Conservation (phyloP, 257 asterid species). For the Solanum commersonii region DNA sequence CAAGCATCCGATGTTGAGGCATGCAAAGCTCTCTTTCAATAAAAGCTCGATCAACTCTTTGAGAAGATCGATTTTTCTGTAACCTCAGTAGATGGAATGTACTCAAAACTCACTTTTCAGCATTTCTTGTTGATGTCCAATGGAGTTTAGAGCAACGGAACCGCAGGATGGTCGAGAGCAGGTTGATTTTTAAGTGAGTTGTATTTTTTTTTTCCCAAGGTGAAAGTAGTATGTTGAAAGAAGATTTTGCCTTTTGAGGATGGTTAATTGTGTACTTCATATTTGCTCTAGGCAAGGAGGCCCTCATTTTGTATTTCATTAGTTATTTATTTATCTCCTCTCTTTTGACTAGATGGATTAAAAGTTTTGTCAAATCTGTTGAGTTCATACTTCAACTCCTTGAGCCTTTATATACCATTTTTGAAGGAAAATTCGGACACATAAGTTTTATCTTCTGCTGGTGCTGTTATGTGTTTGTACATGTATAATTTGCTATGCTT, state of each 20-base stretch:
- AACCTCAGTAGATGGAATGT: conserved; percentile 13
- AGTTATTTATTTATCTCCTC: conserved; percentile 19
- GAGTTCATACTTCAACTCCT: conserved; percentile 33
- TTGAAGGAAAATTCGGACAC: neutral
- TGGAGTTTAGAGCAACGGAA: conserved; percentile 1
- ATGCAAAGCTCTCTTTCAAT: conserved; percentile 47
- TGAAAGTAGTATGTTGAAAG: conserved; percentile 18
- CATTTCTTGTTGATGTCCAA: neutral
- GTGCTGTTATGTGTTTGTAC: neutral
- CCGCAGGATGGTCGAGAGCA: conserved; percentile 11
- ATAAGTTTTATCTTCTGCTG: neutral
- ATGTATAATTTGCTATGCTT: neutral
- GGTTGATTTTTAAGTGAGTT: conserved; percentile 21
- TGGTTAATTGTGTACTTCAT: conserved; percentile 28
- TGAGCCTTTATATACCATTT: conserved; percentile 15
- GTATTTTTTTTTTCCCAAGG: conserved; percentile 33
- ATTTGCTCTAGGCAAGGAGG: conserved; percentile 19
- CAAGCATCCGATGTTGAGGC: conserved; percentile 61
- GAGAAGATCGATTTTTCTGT: conserved; percentile 1
- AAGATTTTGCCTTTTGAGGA: conserved; percentile 22
- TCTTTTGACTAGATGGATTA: conserved; percentile 26
- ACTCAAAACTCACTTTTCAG: conserved; percentile 11
- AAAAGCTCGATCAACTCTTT: conserved; percentile 2
- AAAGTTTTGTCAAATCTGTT: conserved; percentile 30
- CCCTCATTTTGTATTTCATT: conserved; percentile 42